Evolutionary conservation across 2,329 filamentous ascomycete species (phyloP).

Genomic region (Atkinsonella texensis): DNA sequence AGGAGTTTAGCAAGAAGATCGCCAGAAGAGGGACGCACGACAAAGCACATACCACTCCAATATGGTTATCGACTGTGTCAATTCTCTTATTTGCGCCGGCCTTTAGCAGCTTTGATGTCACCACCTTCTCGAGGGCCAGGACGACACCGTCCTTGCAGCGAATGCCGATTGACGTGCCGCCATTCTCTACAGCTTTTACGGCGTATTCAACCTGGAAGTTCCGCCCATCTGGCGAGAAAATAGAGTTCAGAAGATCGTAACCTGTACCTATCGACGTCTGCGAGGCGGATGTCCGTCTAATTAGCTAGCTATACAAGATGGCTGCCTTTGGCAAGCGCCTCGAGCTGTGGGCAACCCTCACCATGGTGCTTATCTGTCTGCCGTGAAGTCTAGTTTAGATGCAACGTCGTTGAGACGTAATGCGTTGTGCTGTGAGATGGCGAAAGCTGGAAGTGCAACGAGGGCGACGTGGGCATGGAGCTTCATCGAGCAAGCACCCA

Average conservation of each 20-base stretch:
- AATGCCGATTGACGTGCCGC: slow-evolving; percentile 91
- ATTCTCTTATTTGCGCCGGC: slow-evolving; percentile 94
- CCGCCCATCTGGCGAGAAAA: slow-evolving; percentile 96
- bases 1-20: neutral
- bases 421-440: slow-evolving; percentile 1
- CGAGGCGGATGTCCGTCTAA: neutral
- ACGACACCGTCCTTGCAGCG: slow-evolving; percentile 95
- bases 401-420: neutral
- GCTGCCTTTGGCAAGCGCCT: neutral
- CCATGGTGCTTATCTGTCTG: slow-evolving; percentile 10
- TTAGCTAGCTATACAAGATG: slow-evolving; percentile 4
- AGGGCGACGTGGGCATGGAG: slow-evolving; percentile 16
- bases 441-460: neutral
- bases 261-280: slow-evolving; percentile 99
- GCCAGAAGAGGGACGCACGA: neutral
- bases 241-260: slow-evolving; percentile 98
- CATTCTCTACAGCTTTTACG: slow-evolving; percentile 96
- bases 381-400: neutral
- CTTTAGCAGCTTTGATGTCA: slow-evolving; percentile 91
- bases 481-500: slow-evolving; percentile 12
- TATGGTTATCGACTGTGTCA: slow-evolving; percentile 83
- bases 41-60: slow-evolving; percentile 64
- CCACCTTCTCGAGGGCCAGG: slow-evolving; percentile 90
- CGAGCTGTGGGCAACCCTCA: slow-evolving; percentile 7
- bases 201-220: slow-evolving; percentile 99